Conservation (phyloP, 768 basidiomycete genomes). For the Candolleomyces eurysporus region DNA sequence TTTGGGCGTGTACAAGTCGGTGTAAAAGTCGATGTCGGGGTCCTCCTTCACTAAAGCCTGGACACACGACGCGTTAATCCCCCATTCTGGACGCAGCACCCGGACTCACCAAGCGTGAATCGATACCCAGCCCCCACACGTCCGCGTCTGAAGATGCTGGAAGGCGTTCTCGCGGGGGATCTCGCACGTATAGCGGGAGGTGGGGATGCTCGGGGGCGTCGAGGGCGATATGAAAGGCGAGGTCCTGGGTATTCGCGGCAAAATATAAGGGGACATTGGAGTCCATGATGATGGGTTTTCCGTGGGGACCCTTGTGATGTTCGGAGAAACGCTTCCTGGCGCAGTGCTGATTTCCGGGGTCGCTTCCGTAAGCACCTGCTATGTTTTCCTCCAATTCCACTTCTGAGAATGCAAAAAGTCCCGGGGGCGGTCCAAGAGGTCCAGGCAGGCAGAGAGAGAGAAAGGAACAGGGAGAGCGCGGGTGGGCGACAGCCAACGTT, state of each 20-base stretch:
- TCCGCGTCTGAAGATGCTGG: conserved; percentile 14
- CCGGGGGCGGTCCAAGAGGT: no score
- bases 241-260: conserved; percentile 2
- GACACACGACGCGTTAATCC: conserved; percentile 12
- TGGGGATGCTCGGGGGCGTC: background rate
- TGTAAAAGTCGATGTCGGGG: conserved; percentile 15
- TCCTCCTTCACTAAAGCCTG: conserved; percentile 11
- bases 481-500: no score
- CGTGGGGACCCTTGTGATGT: background rate
- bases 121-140: conserved; percentile 16
- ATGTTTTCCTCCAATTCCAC: background rate
- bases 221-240: background rate
- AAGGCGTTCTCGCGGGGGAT: conserved; percentile 29
- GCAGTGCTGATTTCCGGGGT: background rate
- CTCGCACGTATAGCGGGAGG: conserved; percentile 21
- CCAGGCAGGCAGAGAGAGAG: no score
- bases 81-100: conserved; percentile 1
- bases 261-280: conserved; percentile 4
- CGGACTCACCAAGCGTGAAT: conserved; percentile 27
- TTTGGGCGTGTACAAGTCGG: conserved; percentile 5
- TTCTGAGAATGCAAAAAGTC: background rate
- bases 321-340: conserved; percentile 9
- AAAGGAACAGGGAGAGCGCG: no score
- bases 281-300: conserved; percentile 3
- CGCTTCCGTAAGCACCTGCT: background rate